Evolutionary conservation across 495 filamentous ascomycete genomes (phyloP), one percentile per base, ranked within the genome.

Genomic region (Penicillium samsonianum): DNA sequence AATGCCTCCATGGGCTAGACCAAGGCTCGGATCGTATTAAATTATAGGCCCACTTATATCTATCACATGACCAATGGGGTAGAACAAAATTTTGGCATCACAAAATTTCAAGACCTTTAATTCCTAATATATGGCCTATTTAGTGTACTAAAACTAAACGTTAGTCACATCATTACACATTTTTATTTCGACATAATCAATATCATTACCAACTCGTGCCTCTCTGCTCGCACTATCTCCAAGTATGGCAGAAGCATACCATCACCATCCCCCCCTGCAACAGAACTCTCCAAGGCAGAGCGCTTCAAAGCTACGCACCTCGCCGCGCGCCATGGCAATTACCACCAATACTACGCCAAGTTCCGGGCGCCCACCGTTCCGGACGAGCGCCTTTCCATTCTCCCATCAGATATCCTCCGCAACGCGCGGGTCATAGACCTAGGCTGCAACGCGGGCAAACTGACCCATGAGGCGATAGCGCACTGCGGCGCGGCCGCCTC

Each of bases 251-350:
- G 65, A 65, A 59, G 31, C 61, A 63, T 56, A 42, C 53, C 50
- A 58, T 47, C n/a, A 55, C n/a, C 37, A 50, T 17, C 48, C 5
- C 11, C 5, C 7, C 41, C 58, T 41, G 19, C 65, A 55, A 65
- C 59, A 54, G 65, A 68, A 55, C 60, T 59, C 54, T 66, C 65
- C 45, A 65, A 43, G 37, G 65, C 65, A 55, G 65, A 65, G 58
- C 65, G 65, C 63, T 68, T 68, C 63, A 68, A 68, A 68, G 65
- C 65, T 30, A 68, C 65, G 2, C 65, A 68, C 38, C 65, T 68
- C 52, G 65, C 63, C 20, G 65, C 65, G 22, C 65, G 65, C 51
- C 60, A 68, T 68, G 65, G 65, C 42, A 68, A 68, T 37, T 68
- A 68, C 60, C 65, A 68, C 53, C 65, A 68, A 68, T 68, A 68